These are phyloP conservation scores for Calonectria hawksworthii DNA, from an alignment of 2,329 filamentous ascomycete species.

Conservation along the genomic window DNA sequence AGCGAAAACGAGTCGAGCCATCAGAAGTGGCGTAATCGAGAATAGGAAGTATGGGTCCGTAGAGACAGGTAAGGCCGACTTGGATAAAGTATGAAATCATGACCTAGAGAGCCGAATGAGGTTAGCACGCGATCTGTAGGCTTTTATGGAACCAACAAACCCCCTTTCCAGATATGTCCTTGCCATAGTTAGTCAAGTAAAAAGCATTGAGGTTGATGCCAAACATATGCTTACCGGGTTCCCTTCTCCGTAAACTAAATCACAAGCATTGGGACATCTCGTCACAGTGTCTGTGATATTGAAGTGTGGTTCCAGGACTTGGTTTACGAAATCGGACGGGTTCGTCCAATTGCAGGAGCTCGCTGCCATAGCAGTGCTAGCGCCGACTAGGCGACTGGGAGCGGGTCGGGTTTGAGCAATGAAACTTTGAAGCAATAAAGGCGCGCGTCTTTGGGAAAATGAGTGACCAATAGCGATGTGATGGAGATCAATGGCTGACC, in stretches of 20 bases:
- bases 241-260: background rate
- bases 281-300: background rate
- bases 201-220: background rate
- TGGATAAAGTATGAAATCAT: constrained; percentile 2
- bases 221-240: background rate
- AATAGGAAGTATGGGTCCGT: background rate
- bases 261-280: background rate
- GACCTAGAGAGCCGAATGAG: background rate
- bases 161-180: background rate
- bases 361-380: background rate
- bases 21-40: background rate
- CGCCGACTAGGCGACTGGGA: background rate
- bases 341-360: background rate
- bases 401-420: background rate
- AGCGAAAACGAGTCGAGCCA: background rate
- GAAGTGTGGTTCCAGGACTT: background rate
- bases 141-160: background rate
- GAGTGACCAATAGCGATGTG: background rate
- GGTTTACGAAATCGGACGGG: background rate
- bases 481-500: background rate
- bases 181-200: background rate
- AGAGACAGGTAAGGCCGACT: background rate
- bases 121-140: background rate
- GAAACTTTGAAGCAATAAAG: background rate
- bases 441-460: background rate